Base-by-base conservation (phyloP, 2,329 filamentous ascomycete genomes). In the Clarireedia monteithiana region DNA sequence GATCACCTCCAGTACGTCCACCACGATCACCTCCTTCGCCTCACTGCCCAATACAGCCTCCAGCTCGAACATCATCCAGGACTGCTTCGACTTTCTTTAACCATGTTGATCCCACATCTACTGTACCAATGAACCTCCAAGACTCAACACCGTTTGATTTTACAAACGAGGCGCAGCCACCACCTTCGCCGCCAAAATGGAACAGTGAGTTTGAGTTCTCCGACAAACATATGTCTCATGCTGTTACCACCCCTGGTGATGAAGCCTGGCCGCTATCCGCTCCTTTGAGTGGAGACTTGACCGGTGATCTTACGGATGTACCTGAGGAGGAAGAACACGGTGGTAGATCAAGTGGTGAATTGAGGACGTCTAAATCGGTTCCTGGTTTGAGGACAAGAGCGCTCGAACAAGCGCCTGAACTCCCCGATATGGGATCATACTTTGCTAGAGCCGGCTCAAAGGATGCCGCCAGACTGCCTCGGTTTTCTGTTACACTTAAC, bases 41-140 rank as follows among this genome's bases (percentile, higher is more conserved):
- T 59, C 60, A 69, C 52, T 63, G 66, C 15, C 72, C 75, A 2
- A 74, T 77, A 3, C 67, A 75, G 12, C 74, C 76, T 3, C 81
- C 79, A 5, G 76, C 77, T 3, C 76, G 81, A 23, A 70, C 76
- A 23, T 83, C 81, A 0, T 84, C 82, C 62, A 77, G 81, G 39
- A 66, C 62, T 12, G 69, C 74, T 14, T 79, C 68, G 75, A n/a
- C 73, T 77, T 4, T 81, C 79, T 9, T 76, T 77, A 4, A 75
- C 80, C 23, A 70, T 76, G 20, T 83, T 80, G 0, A 84, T 81
- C 62, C 71, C 1, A 59, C 72, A 10, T 64, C 67, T 20, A 68
- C 63, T 30, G 64, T 68, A 2, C 63, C 64, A 9, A 59, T 72
- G 47, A 75, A 72, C 45, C 76, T 78, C 62, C 73, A 74, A 46